A percentile compares a stretch with the other conserved stretches of the same genome.
Evolutionary conservation across 2,329 filamentous ascomycete species (phyloP).

Genomic region (Paecilomyces niveus): DNA sequence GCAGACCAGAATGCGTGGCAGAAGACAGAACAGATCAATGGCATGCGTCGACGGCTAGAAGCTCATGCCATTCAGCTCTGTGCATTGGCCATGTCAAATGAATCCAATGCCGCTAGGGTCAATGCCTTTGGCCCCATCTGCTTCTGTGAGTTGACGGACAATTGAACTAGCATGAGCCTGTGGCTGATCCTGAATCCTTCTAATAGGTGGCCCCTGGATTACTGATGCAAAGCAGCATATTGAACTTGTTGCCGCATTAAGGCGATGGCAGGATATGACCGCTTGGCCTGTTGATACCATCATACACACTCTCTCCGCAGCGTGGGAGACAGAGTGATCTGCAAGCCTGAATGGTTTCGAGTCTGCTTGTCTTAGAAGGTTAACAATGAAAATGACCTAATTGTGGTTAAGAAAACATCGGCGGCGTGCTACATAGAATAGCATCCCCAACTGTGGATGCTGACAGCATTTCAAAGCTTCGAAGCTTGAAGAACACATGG

Average conservation of each 20-base stretch:
- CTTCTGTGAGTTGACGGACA: conserved; percentile 33
- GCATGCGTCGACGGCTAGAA: conserved; percentile 20
- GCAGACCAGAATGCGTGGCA: conserved; percentile 10
- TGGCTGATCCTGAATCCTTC: neutral
- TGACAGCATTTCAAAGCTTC: neutral
- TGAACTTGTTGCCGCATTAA: neutral
- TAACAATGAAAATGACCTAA: neutral
- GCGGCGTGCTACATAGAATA: neutral
- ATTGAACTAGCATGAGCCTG: neutral
- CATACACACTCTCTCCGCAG: neutral
- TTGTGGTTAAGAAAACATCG: neutral
- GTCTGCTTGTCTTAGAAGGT: neutral
- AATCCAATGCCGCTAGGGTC: conserved; percentile 37
- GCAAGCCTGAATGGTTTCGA: neutral
- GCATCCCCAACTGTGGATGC: neutral
- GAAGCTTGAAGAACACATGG: neutral
- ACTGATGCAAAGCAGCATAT: neutral
- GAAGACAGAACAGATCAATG: conserved; percentile 4
- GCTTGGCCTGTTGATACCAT: neutral
- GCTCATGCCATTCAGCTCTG: conserved; percentile 33
- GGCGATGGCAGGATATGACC: neutral
- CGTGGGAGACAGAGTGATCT: neutral
- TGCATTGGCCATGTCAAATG: conserved; percentile 40
- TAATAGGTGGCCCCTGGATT: neutral
- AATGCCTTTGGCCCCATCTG: conserved; percentile 45